These are phyloP conservation scores for Tolypocladium album DNA, from an alignment of 2,329 filamentous ascomycete genomes.

Conservation along the genomic window DNA sequence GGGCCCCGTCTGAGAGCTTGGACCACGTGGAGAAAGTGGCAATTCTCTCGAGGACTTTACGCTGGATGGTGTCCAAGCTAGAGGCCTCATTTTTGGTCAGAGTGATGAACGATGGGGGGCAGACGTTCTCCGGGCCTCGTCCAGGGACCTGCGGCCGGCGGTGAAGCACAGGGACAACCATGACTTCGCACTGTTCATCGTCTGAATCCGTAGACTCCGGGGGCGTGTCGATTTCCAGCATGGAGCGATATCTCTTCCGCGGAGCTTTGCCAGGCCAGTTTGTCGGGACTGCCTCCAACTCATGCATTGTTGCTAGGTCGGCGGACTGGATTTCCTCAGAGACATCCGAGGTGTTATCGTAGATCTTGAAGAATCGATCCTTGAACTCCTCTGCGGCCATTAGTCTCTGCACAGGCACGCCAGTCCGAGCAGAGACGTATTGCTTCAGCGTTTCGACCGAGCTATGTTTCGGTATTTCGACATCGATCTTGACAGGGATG, in stretches of 20 bases:
- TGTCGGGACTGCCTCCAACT: constrained; percentile 68
- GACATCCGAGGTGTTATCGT: constrained; percentile 57
- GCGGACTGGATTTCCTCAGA: constrained; percentile 62
- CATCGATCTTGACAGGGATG: constrained; percentile 56
- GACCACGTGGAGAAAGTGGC: constrained; percentile 65
- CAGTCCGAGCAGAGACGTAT: constrained; percentile 56
- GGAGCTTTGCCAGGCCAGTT: constrained; percentile 54
- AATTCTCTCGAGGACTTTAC: constrained; percentile 69
- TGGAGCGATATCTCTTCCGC: constrained; percentile 36
- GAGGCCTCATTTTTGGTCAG: constrained; percentile 61
- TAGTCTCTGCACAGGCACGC: constrained; percentile 53
- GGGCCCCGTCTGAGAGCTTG: constrained; percentile 41
- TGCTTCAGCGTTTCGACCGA: constrained; percentile 59
- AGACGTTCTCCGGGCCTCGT: constrained; percentile 17
- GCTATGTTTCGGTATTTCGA: constrained; percentile 72
- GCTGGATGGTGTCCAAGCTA: constrained; percentile 59
- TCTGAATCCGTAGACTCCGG: constrained; percentile 41
- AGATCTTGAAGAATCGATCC: constrained; percentile 76
- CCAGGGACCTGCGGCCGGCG: constrained; percentile 29
- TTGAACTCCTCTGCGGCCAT: constrained; percentile 76
- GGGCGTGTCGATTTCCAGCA: constrained; percentile 35
- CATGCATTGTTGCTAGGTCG: constrained; percentile 58
- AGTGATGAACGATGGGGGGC: constrained; percentile 60
- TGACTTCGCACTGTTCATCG: constrained; percentile 49
- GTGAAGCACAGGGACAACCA: constrained; percentile 65